Percentiles rank a stretch among this genome's conserved stretches.
Conservation (phyloP, 192 early-diverging fungal genomes). For the Paraglomus occultum region DNA sequence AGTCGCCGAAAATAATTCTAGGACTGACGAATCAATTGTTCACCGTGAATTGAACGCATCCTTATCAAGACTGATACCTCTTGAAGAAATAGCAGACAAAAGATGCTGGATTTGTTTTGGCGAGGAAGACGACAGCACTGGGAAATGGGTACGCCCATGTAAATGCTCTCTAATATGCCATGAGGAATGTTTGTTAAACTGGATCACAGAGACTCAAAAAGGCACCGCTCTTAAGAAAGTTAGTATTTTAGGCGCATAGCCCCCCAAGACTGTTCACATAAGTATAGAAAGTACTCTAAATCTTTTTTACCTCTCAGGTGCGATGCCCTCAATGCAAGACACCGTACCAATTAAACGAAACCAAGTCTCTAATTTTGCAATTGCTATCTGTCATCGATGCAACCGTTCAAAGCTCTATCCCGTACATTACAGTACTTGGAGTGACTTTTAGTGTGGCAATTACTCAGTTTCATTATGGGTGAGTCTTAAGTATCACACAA, state of each 20-base stretch:
- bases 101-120: conserved; percentile 79
- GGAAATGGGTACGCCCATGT: conserved; percentile 70
- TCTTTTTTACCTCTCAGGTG: conserved; percentile 43
- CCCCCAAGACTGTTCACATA: conserved; percentile 18
- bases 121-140: conserved; percentile 56
- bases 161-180: conserved; percentile 75
- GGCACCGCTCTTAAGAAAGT: conserved; percentile 47
- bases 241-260: not conserved
- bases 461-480: conserved; percentile 66
- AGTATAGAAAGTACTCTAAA: conserved; percentile 36
- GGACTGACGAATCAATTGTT: no score
- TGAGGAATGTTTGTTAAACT: conserved; percentile 73
- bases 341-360: conserved; percentile 59
- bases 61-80: not conserved
- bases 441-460: conserved; percentile 61
- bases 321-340: conserved; percentile 70
- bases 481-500: not conserved
- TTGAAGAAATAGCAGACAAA: conserved; percentile 30
- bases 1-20: no score
- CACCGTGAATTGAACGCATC: no score
- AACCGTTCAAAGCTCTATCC: conserved; percentile 56
- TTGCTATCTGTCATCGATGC: conserved; percentile 52
- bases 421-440: conserved; percentile 60
- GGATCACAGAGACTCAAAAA: conserved; percentile 71
- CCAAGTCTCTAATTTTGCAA: conserved; percentile 47